Evolutionary conservation across 2,329 filamentous ascomycete genomes (phyloP).

Genomic region (Botrytis galanthina): DNA sequence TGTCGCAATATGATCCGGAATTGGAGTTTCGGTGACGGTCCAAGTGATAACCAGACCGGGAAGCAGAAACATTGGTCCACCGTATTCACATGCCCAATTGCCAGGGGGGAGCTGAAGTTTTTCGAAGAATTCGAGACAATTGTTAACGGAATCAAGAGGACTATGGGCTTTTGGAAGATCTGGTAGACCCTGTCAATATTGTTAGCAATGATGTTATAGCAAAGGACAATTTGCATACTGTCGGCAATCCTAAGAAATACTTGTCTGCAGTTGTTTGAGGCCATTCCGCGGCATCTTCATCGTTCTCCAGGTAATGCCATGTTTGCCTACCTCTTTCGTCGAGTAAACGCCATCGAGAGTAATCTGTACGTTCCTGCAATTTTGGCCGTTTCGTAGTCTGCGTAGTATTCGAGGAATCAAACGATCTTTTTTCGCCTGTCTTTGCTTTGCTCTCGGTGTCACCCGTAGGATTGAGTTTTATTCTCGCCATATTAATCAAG

Average conservation of each 20-base stretch:
- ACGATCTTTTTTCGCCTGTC: slow-evolving; percentile 28
- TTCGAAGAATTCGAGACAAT: slow-evolving; percentile 85
- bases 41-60: slow-evolving; percentile 82
- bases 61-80: slow-evolving; percentile 92
- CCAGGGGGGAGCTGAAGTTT: slow-evolving; percentile 84
- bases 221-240: slow-evolving; percentile 51
- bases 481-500: not conserved
- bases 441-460: slow-evolving; percentile 8
- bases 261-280: slow-evolving; percentile 88
- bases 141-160: slow-evolving; percentile 73
- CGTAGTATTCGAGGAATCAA: slow-evolving; percentile 21
- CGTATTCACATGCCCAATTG: slow-evolving; percentile 97
- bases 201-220: slow-evolving; percentile 23
- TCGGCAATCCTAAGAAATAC: slow-evolving; percentile 76
- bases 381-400: slow-evolving; percentile 45
- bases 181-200: slow-evolving; percentile 62
- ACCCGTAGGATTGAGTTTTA: not conserved
- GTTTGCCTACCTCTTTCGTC: slow-evolving; percentile 84
- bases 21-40: slow-evolving; percentile 85
- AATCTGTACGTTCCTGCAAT: slow-evolving; percentile 67
- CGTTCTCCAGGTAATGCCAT: slow-evolving; percentile 85
- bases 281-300: slow-evolving; percentile 70
- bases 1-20: slow-evolving; percentile 73
- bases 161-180: slow-evolving; percentile 67
- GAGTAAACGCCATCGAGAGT: slow-evolving; percentile 76